A percentile compares a stretch with the other conserved stretches of the same genome.
These are phyloP conservation scores for Lepidium sativum DNA, from an alignment of 345 rosid species.

Conservation along the genomic window DNA sequence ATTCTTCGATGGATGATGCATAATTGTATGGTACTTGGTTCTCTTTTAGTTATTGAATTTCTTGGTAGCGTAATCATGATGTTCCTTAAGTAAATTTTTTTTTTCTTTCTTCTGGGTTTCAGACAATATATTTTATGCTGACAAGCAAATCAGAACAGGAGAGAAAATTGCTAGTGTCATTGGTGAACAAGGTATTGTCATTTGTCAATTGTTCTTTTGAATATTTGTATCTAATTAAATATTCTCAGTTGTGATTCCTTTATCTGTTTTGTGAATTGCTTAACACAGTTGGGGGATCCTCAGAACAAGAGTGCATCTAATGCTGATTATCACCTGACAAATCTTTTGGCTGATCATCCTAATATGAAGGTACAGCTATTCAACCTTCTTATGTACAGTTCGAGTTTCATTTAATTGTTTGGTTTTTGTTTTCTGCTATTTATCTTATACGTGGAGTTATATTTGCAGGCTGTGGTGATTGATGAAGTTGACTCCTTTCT, in stretches of 20 bases:
- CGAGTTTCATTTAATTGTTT: neutral
- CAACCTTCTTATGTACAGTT: neutral
- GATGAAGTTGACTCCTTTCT: slow-evolving; percentile 90
- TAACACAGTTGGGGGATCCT: slow-evolving; percentile 88
- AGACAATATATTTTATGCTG: slow-evolving; percentile 69
- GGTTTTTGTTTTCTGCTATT: slow-evolving; percentile 4
- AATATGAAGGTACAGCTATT: slow-evolving; percentile 72
- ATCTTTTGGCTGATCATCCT: slow-evolving; percentile 90
- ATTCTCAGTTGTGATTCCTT: neutral
- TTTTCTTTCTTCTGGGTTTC: slow-evolving; percentile 13
- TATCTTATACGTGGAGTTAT: neutral
- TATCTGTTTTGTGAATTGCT: slow-evolving; percentile 14
- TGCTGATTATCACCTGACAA: slow-evolving; percentile 85
- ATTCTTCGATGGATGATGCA: neutral
- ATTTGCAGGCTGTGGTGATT: slow-evolving; percentile 75
- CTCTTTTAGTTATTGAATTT: neutral
- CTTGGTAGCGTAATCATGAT: neutral
- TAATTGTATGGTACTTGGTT: neutral
- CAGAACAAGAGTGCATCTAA: slow-evolving; percentile 92
- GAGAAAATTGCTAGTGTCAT: slow-evolving; percentile 67
- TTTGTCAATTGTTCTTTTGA: neutral
- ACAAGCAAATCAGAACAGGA: slow-evolving; percentile 94
- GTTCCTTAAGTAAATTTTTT: neutral
- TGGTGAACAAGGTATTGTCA: slow-evolving; percentile 72
- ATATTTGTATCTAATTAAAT: neutral